These are phyloP conservation scores for Salix viminalis DNA, from an alignment of 345 rosid species.

Conservation along the genomic window DNA sequence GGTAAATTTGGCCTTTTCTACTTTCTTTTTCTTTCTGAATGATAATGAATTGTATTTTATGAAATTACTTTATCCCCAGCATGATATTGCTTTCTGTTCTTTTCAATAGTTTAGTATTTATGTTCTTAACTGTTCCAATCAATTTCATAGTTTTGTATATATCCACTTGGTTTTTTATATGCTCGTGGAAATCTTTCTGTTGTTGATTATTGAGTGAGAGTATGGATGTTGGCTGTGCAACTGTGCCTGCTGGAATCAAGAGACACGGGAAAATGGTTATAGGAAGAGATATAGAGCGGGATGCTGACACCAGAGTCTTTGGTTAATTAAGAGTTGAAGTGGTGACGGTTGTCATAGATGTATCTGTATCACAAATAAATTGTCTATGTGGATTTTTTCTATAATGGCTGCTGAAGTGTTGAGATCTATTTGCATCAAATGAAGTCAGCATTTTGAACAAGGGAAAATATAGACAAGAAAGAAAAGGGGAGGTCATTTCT, in stretches of 20 bases:
- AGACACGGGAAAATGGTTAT: neutral
- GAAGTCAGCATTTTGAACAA: neutral
- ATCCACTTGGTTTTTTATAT: neutral
- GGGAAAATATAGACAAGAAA: too few species aligned
- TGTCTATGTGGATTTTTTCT: neutral
- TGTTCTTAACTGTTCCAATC: neutral
- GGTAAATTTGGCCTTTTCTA: conserved; percentile 19
- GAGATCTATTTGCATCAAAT: neutral
- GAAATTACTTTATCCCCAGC: neutral
- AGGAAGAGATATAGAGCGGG: neutral
- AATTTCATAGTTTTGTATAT: neutral
- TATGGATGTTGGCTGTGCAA: too few species aligned
- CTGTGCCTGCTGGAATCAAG: neutral
- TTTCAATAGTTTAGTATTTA: neutral
- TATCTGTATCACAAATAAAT: neutral
- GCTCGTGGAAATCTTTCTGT: neutral
- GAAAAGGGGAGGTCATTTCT: neutral
- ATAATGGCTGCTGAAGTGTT: neutral
- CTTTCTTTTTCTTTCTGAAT: neutral
- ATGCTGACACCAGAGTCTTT: neutral
- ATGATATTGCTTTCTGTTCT: neutral
- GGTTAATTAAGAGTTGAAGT: neutral
- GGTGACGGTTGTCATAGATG: neutral
- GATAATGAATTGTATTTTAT: neutral
- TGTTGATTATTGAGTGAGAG: neutral